phyloP scores from a whole-genome alignment of 1,284 basidiomycete species.

The Leccinum subrobustum region DNA sequence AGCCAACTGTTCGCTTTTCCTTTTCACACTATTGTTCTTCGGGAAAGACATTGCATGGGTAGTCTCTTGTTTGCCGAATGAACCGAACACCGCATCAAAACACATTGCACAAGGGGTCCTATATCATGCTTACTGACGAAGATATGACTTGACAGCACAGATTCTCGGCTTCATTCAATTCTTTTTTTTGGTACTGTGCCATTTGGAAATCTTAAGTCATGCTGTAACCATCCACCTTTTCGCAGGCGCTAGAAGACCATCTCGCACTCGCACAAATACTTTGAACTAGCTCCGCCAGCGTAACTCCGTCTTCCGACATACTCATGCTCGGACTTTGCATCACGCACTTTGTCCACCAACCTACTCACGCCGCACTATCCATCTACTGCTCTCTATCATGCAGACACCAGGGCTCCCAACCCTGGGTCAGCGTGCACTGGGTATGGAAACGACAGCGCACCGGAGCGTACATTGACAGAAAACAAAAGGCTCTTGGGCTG shows the following conservation, averaged over 20 bases:
- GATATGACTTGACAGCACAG: not conserved
- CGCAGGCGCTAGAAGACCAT: not conserved
- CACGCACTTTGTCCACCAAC: not conserved
- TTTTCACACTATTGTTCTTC: not conserved
- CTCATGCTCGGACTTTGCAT: not conserved
- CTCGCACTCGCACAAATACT: not conserved
- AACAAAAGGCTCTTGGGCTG: not conserved
- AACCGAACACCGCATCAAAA: not conserved
- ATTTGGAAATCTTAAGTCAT: not conserved
- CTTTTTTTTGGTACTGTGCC: not conserved
- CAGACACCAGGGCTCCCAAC: too few relatives aligned
- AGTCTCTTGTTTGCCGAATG: not conserved
- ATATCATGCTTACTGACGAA: not conserved
- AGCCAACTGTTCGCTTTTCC: not conserved
- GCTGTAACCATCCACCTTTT: not conserved
- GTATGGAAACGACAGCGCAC: not conserved
- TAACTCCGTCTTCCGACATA: not conserved
- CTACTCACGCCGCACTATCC: not conserved
- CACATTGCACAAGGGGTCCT: not conserved
- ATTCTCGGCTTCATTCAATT: not conserved
- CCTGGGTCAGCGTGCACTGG: not conserved
- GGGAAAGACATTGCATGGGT: not conserved
- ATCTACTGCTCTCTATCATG: not conserved
- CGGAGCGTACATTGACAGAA: not conserved
- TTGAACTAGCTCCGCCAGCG: not conserved